Conservation (phyloP, 2,329 filamentous ascomycete species). For the Graphilbum fragrans region DNA sequence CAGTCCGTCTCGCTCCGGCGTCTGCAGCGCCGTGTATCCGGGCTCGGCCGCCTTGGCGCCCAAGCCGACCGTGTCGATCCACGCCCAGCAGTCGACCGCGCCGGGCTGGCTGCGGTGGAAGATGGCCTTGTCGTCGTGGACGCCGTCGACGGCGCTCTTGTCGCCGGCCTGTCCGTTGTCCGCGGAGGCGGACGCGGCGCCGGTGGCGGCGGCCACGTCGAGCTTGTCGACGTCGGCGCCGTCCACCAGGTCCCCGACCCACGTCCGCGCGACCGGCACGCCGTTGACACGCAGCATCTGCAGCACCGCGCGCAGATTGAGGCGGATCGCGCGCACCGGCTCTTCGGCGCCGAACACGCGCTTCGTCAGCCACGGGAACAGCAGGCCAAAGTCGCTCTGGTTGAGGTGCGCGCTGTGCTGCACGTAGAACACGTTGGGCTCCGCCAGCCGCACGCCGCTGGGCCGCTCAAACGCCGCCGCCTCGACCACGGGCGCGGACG, state of each 20-base stretch:
- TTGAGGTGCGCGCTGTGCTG: conserved; percentile 63
- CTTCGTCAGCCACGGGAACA: conserved; percentile 62
- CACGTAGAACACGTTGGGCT: conserved; percentile 65
- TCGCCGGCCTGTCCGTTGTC: conserved; percentile 7
- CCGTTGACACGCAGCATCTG: conserved; percentile 41
- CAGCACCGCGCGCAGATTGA: conserved; percentile 46
- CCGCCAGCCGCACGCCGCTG: conserved; percentile 28
- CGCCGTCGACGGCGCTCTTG: conserved; percentile 20
- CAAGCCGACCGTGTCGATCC: conserved; percentile 40
- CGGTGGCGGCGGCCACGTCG: conserved; percentile 7
- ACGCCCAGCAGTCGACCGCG: conserved; percentile 34
- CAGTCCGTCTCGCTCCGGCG: conserved; percentile 7
- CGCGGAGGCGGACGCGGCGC: neutral
- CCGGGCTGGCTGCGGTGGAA: conserved; percentile 27
- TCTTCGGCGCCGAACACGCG: conserved; percentile 44
- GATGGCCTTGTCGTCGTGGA: conserved; percentile 37
- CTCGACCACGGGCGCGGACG: conserved; percentile 28
- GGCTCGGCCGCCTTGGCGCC: conserved; percentile 18
- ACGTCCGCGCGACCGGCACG: conserved; percentile 36
- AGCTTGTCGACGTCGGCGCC: conserved; percentile 27
- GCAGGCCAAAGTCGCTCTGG: conserved; percentile 71
- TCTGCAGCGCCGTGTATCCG: conserved; percentile 7
- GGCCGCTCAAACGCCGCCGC: conserved; percentile 28
- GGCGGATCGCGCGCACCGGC: conserved; percentile 44
- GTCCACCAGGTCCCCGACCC: conserved; percentile 35